Conservation (phyloP, 192 early-diverging fungal genomes). For the Coemansia nantahalensis region DNA sequence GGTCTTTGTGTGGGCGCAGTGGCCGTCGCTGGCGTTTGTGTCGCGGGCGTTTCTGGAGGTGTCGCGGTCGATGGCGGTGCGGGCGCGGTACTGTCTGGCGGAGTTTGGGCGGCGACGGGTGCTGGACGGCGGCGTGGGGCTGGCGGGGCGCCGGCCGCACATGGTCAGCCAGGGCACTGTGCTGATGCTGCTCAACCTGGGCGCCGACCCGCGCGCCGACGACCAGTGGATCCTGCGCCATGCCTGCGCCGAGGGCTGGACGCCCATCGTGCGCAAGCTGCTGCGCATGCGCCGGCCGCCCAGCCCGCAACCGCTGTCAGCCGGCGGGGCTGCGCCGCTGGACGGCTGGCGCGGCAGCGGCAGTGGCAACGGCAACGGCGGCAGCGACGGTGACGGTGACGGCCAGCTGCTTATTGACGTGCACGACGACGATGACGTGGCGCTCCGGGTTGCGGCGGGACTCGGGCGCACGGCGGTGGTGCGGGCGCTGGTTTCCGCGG, state of each 20-base stretch:
- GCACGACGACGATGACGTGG: conserved; percentile 26
- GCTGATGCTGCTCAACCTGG: conserved; percentile 46
- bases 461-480: conserved; percentile 20
- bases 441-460: conserved; percentile 32
- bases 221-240: conserved; percentile 52
- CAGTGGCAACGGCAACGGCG: too few species aligned
- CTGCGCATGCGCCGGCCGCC: conserved; percentile 12
- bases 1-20: conserved; percentile 51
- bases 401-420: conserved; percentile 24
- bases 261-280: conserved; percentile 24
- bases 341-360: conserved; percentile 41
- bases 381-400: too few species aligned
- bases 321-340: conserved; percentile 2
- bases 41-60: conserved; percentile 32
- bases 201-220: conserved; percentile 45
- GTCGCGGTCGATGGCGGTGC: conserved; percentile 32
- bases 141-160: conserved; percentile 29
- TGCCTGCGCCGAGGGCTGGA: conserved; percentile 37
- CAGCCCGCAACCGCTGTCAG: not conserved
- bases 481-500: conserved; percentile 20
- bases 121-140: conserved; percentile 36
- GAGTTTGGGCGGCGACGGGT: conserved; percentile 42
- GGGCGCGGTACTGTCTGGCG: conserved; percentile 38
- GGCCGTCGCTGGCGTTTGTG: conserved; percentile 41
- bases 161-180: conserved; percentile 32